These are phyloP conservation scores for Petunia hybrid DNA, from an alignment of 305 asterid genomes.

Conservation along the genomic window DNA sequence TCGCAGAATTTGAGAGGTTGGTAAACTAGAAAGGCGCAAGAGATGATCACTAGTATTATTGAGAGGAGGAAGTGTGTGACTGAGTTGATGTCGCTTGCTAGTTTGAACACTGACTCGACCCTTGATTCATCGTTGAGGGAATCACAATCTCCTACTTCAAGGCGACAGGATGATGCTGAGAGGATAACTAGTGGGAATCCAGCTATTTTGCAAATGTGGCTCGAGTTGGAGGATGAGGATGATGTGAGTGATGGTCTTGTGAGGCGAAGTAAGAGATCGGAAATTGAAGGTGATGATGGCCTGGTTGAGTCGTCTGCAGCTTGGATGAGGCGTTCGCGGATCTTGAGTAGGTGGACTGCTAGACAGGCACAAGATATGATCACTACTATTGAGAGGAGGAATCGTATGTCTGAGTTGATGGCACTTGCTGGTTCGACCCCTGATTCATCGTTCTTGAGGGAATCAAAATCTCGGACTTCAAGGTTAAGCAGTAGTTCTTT, in stretches of 20 bases:
- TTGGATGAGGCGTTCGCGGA: constrained; percentile 80
- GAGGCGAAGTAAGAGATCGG: constrained; percentile 85
- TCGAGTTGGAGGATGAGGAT: constrained; percentile 82
- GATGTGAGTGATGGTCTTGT: constrained; percentile 81
- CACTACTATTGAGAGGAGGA: constrained; percentile 89
- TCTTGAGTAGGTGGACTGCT: constrained; percentile 87
- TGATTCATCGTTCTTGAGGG: constrained; percentile 89
- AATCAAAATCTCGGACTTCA: constrained; percentile 82
- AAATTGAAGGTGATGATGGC: constrained; percentile 68
- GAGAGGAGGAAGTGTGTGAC: constrained; percentile 92
- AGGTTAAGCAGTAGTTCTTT: constrained; percentile 79
- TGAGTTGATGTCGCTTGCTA: constrained; percentile 87
- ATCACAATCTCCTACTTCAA: constrained; percentile 81
- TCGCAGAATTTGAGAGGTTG: too few species aligned
- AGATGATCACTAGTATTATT: constrained; percentile 58
- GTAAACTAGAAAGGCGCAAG: too few species aligned
- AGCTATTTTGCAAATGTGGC: constrained; percentile 85
- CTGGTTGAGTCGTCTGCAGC: constrained; percentile 89
- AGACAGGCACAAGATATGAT: constrained; percentile 93
- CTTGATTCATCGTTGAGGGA: constrained; percentile 92
- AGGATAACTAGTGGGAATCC: constrained; percentile 80
- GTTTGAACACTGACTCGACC: constrained; percentile 85
- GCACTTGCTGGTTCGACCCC: constrained; percentile 86
- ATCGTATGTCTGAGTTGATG: constrained; percentile 85
- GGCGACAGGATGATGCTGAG: constrained; percentile 79